Conservation (phyloP, 306 rosid species). For the Cicer yamashitae region DNA sequence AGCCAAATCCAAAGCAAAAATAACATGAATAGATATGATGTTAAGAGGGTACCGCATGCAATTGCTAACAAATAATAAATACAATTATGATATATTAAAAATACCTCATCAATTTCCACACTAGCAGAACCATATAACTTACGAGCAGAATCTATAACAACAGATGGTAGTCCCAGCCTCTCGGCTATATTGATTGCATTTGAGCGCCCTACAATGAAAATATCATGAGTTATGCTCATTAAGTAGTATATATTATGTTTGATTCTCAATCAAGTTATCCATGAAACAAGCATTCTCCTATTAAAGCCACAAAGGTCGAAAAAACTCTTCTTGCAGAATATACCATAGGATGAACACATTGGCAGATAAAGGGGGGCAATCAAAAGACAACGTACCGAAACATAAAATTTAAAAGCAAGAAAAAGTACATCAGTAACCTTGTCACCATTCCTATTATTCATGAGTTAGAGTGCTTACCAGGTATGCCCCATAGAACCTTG, state of each 20-base stretch:
- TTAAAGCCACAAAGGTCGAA: constrained; percentile 6
- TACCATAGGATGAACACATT: not conserved
- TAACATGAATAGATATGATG: constrained; percentile 9
- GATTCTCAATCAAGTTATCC: constrained; percentile 20
- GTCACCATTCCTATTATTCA: constrained; percentile 22
- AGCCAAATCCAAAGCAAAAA: not conserved
- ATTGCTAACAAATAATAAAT: constrained; percentile 24
- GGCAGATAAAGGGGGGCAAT: not conserved
- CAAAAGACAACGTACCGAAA: constrained; percentile 17
- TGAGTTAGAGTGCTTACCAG: constrained; percentile 61
- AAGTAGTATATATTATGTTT: not conserved
- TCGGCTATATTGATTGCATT: constrained; percentile 91
- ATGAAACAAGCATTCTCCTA: constrained; percentile 13
- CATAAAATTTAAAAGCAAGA: constrained; percentile 8
- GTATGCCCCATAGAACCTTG: constrained; percentile 95
- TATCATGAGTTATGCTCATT: constrained; percentile 19
- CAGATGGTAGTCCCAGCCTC: constrained; percentile 80
- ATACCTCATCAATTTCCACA: constrained; percentile 96
- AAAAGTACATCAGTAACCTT: constrained; percentile 16
- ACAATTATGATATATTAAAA: constrained; percentile 14
- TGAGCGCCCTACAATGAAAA: constrained; percentile 75
- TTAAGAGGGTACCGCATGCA: not conserved
- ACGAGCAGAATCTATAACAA: constrained; percentile 73
- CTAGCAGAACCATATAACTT: constrained; percentile 85
- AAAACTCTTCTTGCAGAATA: not conserved